A percentile compares a stretch with the other conserved stretches of the same genome.
These are phyloP conservation scores for Articulospora tetracladia DNA, from an alignment of 495 filamentous ascomycete genomes.

Conservation along the genomic window DNA sequence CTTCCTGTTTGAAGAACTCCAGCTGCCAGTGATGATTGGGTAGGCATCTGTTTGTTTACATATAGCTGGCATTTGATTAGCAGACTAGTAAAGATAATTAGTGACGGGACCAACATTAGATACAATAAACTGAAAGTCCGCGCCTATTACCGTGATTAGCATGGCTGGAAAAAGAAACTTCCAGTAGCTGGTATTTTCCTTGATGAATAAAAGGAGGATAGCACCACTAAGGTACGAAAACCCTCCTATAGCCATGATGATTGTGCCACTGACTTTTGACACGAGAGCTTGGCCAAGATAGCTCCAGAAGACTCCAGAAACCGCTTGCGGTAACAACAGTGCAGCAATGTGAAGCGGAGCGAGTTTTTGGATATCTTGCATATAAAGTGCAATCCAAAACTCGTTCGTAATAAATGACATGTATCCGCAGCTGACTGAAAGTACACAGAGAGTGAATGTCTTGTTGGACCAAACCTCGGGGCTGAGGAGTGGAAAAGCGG, in stretches of 20 bases:
- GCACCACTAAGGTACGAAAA: slow-evolving; percentile 28
- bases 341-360: slow-evolving; percentile 31
- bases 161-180: slow-evolving; percentile 32
- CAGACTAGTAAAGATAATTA: slow-evolving; percentile 19
- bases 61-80: slow-evolving; percentile 28
- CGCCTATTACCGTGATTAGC: slow-evolving; percentile 32
- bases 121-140: slow-evolving; percentile 37
- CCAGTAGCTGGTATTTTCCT: slow-evolving; percentile 31
- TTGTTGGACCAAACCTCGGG: slow-evolving; percentile 31
- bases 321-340: slow-evolving; percentile 31
- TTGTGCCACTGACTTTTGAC: slow-evolving; percentile 28
- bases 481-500: slow-evolving; percentile 30
- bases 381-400: slow-evolving; percentile 36
- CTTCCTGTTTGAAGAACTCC: slow-evolving; percentile 34
- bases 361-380: slow-evolving; percentile 32
- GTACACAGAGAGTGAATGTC: slow-evolving; percentile 32
- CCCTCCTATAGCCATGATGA: slow-evolving; percentile 27
- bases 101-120: slow-evolving; percentile 27
- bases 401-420: slow-evolving; percentile 37
- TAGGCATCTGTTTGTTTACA: slow-evolving; percentile 20
- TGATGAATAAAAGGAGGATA: slow-evolving; percentile 31
- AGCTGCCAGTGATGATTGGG: slow-evolving; percentile 32
- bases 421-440: slow-evolving; percentile 28
- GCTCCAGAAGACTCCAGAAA: slow-evolving; percentile 32
- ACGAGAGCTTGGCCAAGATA: slow-evolving; percentile 32